Conservation (phyloP, 371 early-diverging fungal species). For the Mortierella sp. region DNA sequence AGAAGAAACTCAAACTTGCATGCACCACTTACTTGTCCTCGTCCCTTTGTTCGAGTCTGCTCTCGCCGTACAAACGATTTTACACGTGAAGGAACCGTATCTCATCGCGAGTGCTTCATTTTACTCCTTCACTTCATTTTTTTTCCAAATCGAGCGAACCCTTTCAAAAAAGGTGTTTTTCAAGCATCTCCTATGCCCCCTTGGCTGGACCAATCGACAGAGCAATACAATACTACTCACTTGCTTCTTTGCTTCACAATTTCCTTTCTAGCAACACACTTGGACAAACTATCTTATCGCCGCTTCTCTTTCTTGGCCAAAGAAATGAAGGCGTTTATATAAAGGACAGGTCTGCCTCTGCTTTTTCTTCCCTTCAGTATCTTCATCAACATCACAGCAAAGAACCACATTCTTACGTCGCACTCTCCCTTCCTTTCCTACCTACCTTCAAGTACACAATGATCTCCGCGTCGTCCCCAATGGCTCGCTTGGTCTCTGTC, state of each 20-base stretch:
- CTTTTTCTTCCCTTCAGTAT: not conserved
- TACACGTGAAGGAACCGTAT: not conserved
- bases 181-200: not conserved
- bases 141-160: not conserved
- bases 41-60: not conserved
- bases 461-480: slow-evolving; percentile 24
- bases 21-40: not conserved
- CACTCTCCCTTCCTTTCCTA: not conserved
- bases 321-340: not conserved
- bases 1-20: not conserved
- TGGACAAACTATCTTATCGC: not conserved
- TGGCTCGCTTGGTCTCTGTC: slow-evolving; percentile 37
- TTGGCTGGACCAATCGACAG: not conserved
- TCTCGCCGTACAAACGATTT: not conserved
- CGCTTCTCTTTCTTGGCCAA: not conserved
- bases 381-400: not conserved
- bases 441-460: not conserved
- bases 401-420: not conserved
- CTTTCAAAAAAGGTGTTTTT: slow-evolving; percentile 3
- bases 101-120: not conserved
- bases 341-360: not conserved
- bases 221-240: not conserved
- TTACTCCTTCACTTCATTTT: not conserved
- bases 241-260: not conserved
- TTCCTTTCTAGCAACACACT: not conserved